These are phyloP conservation scores for Agaricus subrufescens DNA, from an alignment of 768 basidiomycete genomes.

Conservation along the genomic window DNA sequence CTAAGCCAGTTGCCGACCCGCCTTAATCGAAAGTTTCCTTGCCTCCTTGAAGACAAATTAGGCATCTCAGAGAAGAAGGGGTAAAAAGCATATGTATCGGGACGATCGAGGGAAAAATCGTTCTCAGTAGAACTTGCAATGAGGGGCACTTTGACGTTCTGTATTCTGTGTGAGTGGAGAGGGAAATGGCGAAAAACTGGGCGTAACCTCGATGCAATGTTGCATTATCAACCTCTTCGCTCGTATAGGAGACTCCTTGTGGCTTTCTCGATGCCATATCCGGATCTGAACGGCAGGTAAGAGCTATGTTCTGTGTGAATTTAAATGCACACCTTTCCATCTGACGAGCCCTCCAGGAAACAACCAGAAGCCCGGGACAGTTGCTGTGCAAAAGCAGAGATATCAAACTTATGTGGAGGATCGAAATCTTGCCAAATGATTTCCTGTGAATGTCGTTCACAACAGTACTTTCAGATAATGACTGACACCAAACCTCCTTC, in stretches of 20 bases:
- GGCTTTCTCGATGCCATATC: slow-evolving; percentile 42
- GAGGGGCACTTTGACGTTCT: slow-evolving; percentile 3
- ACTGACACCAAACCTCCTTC: slow-evolving; percentile 37
- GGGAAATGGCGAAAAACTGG: background rate
- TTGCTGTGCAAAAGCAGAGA: slow-evolving; percentile 46
- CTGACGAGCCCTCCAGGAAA: slow-evolving; percentile 49
- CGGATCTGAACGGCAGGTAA: slow-evolving; percentile 38
- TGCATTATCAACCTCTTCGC: slow-evolving; percentile 53
- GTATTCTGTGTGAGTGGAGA: slow-evolving; percentile 6
- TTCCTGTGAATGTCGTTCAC: slow-evolving; percentile 25
- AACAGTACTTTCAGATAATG: background rate
- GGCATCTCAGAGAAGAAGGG: slow-evolving; percentile 48
- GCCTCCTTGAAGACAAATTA: slow-evolving; percentile 44
- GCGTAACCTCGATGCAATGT: slow-evolving; percentile 47
- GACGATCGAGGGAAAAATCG: slow-evolving; percentile 14
- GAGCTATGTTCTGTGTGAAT: background rate
- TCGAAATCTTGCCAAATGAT: slow-evolving; percentile 31
- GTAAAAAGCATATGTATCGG: slow-evolving; percentile 54
- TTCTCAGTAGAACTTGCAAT: background rate
- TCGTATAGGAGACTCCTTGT: slow-evolving; percentile 28
- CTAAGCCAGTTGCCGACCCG: slow-evolving; percentile 58
- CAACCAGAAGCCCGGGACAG: slow-evolving; percentile 69
- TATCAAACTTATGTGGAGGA: slow-evolving; percentile 39
- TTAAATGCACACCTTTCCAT: slow-evolving; percentile 36
- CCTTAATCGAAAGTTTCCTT: slow-evolving; percentile 52